These are phyloP conservation scores for Fusarium tuaranense DNA, from an alignment of 2,329 filamentous ascomycete species.

Conservation along the genomic window DNA sequence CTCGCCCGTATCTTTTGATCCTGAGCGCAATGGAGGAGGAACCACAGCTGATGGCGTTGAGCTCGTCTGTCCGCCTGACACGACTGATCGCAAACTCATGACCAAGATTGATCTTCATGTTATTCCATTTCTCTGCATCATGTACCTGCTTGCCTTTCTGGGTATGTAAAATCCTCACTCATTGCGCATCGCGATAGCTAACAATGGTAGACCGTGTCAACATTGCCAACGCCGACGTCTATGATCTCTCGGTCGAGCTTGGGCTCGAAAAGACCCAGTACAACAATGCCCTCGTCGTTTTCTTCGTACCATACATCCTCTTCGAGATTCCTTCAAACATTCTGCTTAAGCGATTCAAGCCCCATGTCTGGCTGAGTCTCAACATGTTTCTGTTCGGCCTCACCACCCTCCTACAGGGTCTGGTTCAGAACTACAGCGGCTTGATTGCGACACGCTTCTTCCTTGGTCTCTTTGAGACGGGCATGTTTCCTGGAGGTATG, in stretches of 20 bases:
- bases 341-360: constrained; percentile 71
- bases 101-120: constrained; percentile 78
- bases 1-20: constrained; percentile 37
- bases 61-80: constrained; percentile 61
- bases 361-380: constrained; percentile 77
- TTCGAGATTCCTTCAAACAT: constrained; percentile 77
- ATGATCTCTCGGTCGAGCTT: constrained; percentile 73
- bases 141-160: constrained; percentile 78
- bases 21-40: constrained; percentile 30
- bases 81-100: constrained; percentile 74
- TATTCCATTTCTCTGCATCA: constrained; percentile 77
- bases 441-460: constrained; percentile 87
- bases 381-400: constrained; percentile 91
- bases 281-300: constrained; percentile 82
- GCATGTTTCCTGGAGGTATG: constrained; percentile 70
- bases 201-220: constrained; percentile 71
- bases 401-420: constrained; percentile 79
- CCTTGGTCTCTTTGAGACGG: constrained; percentile 80
- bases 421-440: constrained; percentile 82
- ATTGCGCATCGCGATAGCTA: background rate
- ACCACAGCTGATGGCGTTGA: constrained; percentile 37
- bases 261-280: constrained; percentile 70
- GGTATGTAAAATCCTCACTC: constrained; percentile 48
- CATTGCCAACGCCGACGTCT: constrained; percentile 81
- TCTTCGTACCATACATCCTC: constrained; percentile 83